Evolutionary conservation across 2,329 filamentous ascomycete genomes (phyloP).

Genomic region (Aspergillus piperis): DNA sequence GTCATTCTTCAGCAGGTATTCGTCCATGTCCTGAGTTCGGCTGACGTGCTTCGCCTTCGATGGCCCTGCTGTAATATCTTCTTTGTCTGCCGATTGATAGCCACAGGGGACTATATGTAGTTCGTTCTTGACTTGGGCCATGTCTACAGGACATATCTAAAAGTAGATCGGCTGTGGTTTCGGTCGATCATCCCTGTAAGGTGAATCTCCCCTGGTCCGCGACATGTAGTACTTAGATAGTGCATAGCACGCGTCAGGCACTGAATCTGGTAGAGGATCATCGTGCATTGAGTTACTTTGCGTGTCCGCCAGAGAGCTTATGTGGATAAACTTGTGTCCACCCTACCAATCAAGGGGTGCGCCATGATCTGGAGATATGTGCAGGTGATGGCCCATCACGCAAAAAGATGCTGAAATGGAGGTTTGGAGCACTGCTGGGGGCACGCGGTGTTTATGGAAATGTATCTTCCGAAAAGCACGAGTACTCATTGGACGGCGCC

Average conservation of each 20-base stretch:
- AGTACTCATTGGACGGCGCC: too few relatives aligned
- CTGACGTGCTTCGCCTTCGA: too few relatives aligned
- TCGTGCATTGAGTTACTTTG: not conserved
- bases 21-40: not conserved
- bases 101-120: too few relatives aligned
- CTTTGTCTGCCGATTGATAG: too few relatives aligned
- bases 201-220: not conserved
- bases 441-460: not conserved
- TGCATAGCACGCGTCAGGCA: not conserved
- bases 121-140: not conserved
- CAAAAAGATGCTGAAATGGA: not conserved
- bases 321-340: not conserved
- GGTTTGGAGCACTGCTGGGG: not conserved
- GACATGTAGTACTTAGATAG: not conserved
- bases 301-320: not conserved
- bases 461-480: too few relatives aligned
- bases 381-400: not conserved
- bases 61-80: too few relatives aligned
- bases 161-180: not conserved
- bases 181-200: not conserved
- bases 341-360: not conserved
- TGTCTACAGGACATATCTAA: not conserved
- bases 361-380: not conserved
- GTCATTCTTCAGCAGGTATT: constrained; percentile 7
- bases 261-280: not conserved